Conservation (phyloP, 495 filamentous ascomycete species). For the Monascus purpureus region DNA sequence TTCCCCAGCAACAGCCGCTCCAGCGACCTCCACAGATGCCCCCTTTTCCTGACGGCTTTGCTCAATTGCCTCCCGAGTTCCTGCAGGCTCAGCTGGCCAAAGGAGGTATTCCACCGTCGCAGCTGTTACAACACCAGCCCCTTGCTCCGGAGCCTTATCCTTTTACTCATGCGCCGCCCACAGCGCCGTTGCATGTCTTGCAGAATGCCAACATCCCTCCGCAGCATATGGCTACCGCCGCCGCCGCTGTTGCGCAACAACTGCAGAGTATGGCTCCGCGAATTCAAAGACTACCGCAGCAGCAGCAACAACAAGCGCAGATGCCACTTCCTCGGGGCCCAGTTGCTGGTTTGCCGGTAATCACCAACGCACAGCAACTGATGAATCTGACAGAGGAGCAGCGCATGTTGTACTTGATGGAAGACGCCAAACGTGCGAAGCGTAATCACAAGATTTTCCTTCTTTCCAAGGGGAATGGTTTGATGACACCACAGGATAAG, state of each 20-base stretch:
- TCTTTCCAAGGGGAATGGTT: conserved; percentile 82
- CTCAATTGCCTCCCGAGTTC: conserved; percentile 27
- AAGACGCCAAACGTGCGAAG: conserved; percentile 91
- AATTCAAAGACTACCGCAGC: conserved; percentile 14
- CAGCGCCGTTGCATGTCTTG: conserved; percentile 22
- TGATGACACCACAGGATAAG: conserved; percentile 99
- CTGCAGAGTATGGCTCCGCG: conserved; percentile 19
- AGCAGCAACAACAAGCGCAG: conserved; percentile 14
- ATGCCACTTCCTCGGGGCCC: conserved; percentile 10
- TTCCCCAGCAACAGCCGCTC: conserved; percentile 21
- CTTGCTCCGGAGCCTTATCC: conserved; percentile 30
- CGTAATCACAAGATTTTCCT: conserved; percentile 96
- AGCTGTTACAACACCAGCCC: conserved; percentile 35
- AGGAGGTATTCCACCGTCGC: conserved; percentile 23
- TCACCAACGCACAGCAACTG: conserved; percentile 60
- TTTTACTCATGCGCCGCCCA: conserved; percentile 25
- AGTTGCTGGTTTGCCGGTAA: conserved; percentile 32
- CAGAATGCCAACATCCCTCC: conserved; percentile 28
- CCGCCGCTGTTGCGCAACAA: conserved; percentile 12
- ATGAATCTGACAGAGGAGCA: conserved; percentile 64
- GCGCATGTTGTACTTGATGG: conserved; percentile 63
- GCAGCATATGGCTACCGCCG: conserved; percentile 17
- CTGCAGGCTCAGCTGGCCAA: conserved; percentile 39
- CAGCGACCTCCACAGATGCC: conserved; percentile 30
- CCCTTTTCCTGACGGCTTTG: conserved; percentile 24